A percentile compares a stretch with the other conserved stretches of the same genome.
Evolutionary conservation across 306 rosid species (phyloP).

Genomic region (Rosa rugosa): DNA sequence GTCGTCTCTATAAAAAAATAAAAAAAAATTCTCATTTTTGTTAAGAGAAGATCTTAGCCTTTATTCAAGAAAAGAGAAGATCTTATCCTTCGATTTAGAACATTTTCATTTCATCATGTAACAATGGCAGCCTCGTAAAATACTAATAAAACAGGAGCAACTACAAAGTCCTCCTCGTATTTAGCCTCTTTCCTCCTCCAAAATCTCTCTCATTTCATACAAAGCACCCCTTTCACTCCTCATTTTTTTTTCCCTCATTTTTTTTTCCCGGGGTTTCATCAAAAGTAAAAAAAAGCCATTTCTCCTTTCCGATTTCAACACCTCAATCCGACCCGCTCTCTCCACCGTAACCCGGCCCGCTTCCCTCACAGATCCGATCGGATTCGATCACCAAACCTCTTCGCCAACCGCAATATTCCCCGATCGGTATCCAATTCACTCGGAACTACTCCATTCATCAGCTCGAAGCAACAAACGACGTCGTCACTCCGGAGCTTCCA

Average conservation of each 20-base stretch:
- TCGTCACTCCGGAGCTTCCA: neutral
- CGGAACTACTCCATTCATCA: neutral
- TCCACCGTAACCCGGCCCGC: constrained; percentile 6
- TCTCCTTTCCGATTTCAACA: constrained; percentile 6
- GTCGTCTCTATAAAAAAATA: no score
- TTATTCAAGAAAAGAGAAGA: no score
- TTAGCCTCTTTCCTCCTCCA: neutral
- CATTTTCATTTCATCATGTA: neutral
- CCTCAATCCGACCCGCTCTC: constrained; percentile 6
- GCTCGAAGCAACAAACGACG: neutral
- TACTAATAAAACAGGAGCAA: constrained; percentile 1
- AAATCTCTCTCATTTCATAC: neutral
- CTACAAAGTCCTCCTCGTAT: neutral
- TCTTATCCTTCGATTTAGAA: neutral
- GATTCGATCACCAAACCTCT: neutral
- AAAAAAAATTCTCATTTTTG: no score
- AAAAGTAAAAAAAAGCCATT: neutral
- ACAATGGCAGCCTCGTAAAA: constrained; percentile 26
- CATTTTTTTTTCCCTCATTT: neutral
- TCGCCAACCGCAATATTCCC: neutral
- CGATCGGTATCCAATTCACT: neutral
- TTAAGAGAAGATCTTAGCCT: no score
- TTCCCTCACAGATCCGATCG: constrained; percentile 32
- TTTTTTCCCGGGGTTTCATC: constrained; percentile 26
- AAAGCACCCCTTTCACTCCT: neutral